These are phyloP conservation scores for Botrytis fragariae DNA, from an alignment of 2,329 filamentous ascomycete genomes.

Conservation along the genomic window DNA sequence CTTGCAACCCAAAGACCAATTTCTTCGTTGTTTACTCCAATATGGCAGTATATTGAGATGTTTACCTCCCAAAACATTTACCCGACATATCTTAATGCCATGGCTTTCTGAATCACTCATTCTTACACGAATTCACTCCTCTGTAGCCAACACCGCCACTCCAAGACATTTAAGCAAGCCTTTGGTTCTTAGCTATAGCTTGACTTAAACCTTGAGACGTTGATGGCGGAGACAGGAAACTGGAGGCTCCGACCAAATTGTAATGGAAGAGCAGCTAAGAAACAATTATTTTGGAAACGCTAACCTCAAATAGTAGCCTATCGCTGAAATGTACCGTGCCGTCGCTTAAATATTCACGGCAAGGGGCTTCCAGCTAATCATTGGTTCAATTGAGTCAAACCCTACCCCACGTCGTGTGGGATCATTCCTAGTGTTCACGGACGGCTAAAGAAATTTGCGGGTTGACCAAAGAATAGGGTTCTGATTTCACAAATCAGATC, in stretches of 20 bases:
- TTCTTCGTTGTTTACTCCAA: background rate
- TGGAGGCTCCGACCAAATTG: background rate
- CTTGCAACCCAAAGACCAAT: background rate
- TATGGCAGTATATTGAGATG: background rate
- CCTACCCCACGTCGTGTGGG: background rate
- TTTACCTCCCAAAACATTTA: background rate
- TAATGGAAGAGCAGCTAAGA: background rate
- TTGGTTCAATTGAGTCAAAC: conserved; percentile 10
- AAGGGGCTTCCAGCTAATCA: background rate
- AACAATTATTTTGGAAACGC: background rate
- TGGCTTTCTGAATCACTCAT: background rate
- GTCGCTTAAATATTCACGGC: background rate
- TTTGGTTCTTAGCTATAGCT: background rate
- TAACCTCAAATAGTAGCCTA: background rate
- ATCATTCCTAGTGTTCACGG: background rate
- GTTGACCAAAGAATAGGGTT: background rate
- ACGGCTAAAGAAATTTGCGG: conserved; percentile 19
- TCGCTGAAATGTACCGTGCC: background rate
- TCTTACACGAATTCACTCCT: background rate
- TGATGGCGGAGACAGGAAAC: background rate
- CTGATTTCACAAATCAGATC: background rate
- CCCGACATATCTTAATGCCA: background rate
- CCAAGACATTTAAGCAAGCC: background rate
- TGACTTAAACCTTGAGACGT: background rate
- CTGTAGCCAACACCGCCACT: background rate